Evolutionary conservation across 2,329 filamentous ascomycete genomes (phyloP).

Genomic region (Epichloe sibirici): DNA sequence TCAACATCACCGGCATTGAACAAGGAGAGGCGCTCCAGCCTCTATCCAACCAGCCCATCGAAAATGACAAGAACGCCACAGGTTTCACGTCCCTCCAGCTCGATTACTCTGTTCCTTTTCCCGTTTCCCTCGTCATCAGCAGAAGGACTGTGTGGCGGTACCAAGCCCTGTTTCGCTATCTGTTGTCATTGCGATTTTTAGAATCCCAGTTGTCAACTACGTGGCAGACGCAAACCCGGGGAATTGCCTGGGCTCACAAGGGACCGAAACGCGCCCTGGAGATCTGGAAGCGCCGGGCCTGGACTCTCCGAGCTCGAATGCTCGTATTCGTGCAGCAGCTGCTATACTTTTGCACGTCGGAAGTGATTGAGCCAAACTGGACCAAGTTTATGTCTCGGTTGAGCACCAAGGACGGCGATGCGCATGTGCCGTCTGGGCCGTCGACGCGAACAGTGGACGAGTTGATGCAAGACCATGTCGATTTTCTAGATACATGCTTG

Average conservation of each 20-base stretch:
- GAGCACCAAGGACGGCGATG: constrained; percentile 42
- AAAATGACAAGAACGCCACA: constrained; percentile 74
- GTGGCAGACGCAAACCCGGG: constrained; percentile 83
- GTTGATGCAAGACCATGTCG: constrained; percentile 97
- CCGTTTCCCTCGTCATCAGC: constrained; percentile 87
- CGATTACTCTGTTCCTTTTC: constrained; percentile 90
- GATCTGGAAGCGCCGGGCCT: constrained; percentile 84
- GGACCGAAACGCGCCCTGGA: constrained; percentile 64
- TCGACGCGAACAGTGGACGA: constrained; percentile 71
- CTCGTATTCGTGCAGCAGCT: constrained; percentile 94
- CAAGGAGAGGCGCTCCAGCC: constrained; percentile 74
- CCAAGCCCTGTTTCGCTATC: constrained; percentile 88
- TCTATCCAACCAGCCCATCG: constrained; percentile 52
- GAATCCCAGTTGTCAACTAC: constrained; percentile 77
- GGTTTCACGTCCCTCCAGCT: constrained; percentile 90
- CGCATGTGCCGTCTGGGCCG: constrained; percentile 14
- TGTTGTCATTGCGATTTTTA: constrained; percentile 78
- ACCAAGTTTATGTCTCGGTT: constrained; percentile 82
- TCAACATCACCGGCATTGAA: constrained; percentile 92
- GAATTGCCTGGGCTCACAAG: constrained; percentile 69
- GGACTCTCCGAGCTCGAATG: constrained; percentile 88
- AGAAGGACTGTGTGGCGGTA: constrained; percentile 95
- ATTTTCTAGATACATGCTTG: constrained; percentile 92
- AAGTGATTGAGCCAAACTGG: constrained; percentile 98
- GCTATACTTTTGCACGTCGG: constrained; percentile 90